Evolutionary conservation across 192 early-diverging fungal genomes (phyloP).

Genomic region (Backusella liffmaniae): DNA sequence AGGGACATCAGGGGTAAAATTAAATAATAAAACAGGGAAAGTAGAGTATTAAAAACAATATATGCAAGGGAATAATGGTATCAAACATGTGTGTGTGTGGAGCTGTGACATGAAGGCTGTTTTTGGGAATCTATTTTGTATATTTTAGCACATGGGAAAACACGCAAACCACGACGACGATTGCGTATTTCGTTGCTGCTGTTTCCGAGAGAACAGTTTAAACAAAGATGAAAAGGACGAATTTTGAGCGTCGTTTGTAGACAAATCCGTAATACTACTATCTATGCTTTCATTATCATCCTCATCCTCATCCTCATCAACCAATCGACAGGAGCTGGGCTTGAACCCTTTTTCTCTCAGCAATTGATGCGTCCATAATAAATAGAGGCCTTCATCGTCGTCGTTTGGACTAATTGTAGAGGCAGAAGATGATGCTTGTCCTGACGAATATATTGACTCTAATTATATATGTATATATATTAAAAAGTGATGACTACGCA

Average conservation of each 20-base stretch:
- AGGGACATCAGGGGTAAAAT: background rate
- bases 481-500: background rate
- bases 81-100: background rate
- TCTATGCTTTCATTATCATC: constrained; percentile 1
- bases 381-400: constrained; percentile 23
- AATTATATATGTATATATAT: background rate
- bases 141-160: constrained; percentile 6
- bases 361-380: constrained; percentile 24
- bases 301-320: constrained; percentile 6
- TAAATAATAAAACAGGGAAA: background rate
- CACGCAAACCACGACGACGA: constrained; percentile 7
- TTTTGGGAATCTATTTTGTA: background rate
- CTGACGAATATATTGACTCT: background rate
- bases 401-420: constrained; percentile 5
- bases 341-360: constrained; percentile 21
- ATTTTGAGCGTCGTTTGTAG: background rate
- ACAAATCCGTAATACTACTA: constrained; percentile 6
- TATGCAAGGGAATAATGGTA: background rate
- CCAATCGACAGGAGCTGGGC: constrained; percentile 12
- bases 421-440: background rate
- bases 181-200: background rate
- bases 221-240: background rate
- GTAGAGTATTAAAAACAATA: background rate
- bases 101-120: background rate
- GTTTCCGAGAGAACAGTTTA: background rate